Evolutionary conservation across 805 yeast genomes (phyloP).

Genomic region (Ogataea ganodermae): DNA sequence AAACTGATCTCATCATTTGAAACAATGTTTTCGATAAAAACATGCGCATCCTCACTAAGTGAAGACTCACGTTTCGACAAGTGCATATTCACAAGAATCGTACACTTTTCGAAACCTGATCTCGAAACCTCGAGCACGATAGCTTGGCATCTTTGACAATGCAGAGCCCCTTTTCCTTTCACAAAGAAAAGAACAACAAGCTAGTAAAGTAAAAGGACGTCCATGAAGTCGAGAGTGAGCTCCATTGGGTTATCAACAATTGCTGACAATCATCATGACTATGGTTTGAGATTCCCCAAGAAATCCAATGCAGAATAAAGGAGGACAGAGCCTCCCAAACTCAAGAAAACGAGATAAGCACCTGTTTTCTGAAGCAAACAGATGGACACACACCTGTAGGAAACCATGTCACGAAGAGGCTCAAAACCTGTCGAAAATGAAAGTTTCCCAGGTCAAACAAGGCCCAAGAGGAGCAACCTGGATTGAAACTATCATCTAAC

Average conservation of each 20-base stretch:
- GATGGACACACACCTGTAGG: background rate
- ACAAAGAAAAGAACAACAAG: constrained; percentile 29
- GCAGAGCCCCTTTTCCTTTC: constrained; percentile 39
- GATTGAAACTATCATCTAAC: constrained; percentile 3
- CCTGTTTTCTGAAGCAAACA: constrained; percentile 15
- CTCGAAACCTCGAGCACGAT: constrained; percentile 7
- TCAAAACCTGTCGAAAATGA: background rate
- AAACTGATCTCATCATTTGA: constrained; percentile 68
- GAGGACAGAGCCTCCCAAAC: constrained; percentile 14
- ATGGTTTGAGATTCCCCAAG: constrained; percentile 51
- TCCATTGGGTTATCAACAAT: constrained; percentile 69
- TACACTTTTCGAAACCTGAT: constrained; percentile 1
- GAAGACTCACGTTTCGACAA: background rate
- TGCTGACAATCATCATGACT: constrained; percentile 68
- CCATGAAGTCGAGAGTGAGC: constrained; percentile 75
- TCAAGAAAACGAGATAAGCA: constrained; percentile 15
- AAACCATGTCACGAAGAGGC: background rate
- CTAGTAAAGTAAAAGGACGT: constrained; percentile 40
- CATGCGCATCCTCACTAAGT: background rate
- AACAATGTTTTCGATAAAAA: constrained; percentile 12
- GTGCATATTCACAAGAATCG: background rate
- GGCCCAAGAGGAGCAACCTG: constrained; percentile 25
- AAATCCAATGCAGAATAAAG: constrained; percentile 62
- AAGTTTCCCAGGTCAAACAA: constrained; percentile 4
- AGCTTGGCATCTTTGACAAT: constrained; percentile 71